phyloP scores from a whole-genome alignment of 2,329 filamentous ascomycete genomes.

The Phyllachora maydis region DNA sequence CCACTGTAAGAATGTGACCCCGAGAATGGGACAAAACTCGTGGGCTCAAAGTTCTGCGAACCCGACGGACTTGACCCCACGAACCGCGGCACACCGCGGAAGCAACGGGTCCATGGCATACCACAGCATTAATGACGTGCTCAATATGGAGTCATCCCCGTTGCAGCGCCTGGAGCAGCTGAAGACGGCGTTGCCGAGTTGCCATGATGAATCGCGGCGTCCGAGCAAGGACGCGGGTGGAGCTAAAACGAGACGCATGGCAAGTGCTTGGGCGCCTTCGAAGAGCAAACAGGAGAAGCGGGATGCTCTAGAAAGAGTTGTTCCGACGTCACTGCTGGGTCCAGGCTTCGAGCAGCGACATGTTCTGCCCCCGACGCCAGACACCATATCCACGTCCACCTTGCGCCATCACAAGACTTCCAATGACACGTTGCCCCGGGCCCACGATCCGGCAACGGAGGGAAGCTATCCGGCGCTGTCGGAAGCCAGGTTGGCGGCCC shows the following conservation, averaged over 20 bases:
- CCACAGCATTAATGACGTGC: constrained; percentile 22
- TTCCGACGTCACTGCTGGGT: constrained; percentile 21
- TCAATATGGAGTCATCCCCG: constrained; percentile 21
- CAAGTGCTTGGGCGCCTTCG: constrained; percentile 6
- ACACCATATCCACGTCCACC: constrained; percentile 36
- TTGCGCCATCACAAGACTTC: constrained; percentile 28
- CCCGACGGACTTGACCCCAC: no score
- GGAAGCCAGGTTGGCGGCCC: no score
- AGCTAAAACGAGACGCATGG: constrained; percentile 4
- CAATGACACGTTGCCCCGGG: constrained; percentile 21
- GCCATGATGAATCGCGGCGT: no score
- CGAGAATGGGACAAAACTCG: no score
- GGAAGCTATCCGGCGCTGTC: constrained; percentile 12
- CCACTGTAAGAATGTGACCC: no score
- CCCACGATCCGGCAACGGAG: constrained; percentile 9
- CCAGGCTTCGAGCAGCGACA: constrained; percentile 19
- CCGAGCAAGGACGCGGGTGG: no score
- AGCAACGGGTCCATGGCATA: constrained; percentile 14
- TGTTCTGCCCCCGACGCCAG: constrained; percentile 33
- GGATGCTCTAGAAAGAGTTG: constrained; percentile 23
- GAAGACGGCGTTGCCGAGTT: constrained; percentile 7
- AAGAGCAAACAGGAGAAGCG: constrained; percentile 23
- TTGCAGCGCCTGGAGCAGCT: constrained; percentile 27
- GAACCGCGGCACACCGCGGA: no score
- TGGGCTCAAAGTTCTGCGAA: no score